These are phyloP conservation scores for Lipomyces yamadae DNA, from an alignment of 805 yeast species.

Conservation along the genomic window DNA sequence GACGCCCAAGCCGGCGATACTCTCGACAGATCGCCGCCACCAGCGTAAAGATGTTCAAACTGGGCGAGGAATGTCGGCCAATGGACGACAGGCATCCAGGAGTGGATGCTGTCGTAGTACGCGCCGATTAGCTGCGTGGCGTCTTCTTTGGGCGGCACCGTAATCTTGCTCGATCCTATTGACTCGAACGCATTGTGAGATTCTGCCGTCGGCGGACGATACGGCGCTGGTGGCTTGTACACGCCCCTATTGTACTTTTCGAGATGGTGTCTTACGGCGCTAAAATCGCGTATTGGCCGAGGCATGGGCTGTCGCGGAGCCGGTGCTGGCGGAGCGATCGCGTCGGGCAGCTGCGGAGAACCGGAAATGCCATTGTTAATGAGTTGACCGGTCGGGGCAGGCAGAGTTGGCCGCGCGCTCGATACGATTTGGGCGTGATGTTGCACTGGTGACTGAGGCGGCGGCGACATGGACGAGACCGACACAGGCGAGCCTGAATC, in stretches of 20 bases:
- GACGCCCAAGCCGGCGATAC: conserved; percentile 36
- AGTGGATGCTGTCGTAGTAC: conserved; percentile 38
- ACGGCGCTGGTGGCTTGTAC: conserved; percentile 34
- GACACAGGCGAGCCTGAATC: conserved; percentile 9
- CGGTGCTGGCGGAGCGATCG: conserved; percentile 10
- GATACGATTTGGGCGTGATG: background rate
- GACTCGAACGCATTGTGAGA: conserved; percentile 3
- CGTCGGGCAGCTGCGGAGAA: background rate
- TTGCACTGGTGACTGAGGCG: conserved; percentile 8
- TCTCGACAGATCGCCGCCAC: conserved; percentile 12
- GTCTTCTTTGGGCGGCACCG: conserved; percentile 34
- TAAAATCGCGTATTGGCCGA: conserved; percentile 17
- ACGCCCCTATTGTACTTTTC: conserved; percentile 26
- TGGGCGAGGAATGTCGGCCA: conserved; percentile 38
- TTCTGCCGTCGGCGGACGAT: conserved; percentile 14
- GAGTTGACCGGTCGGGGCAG: background rate
- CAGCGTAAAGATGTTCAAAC: conserved; percentile 31
- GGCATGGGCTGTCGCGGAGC: conserved; percentile 6
- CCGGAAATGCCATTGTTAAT: background rate
- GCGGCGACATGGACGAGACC: conserved; percentile 7
- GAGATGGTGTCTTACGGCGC: conserved; percentile 18
- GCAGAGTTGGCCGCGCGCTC: background rate
- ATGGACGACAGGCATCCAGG: conserved; percentile 41
- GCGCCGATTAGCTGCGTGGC: conserved; percentile 33
- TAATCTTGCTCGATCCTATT: conserved; percentile 3